Conservation (phyloP, 306 rosid species). For the Herpetospermum pedunculosum region DNA sequence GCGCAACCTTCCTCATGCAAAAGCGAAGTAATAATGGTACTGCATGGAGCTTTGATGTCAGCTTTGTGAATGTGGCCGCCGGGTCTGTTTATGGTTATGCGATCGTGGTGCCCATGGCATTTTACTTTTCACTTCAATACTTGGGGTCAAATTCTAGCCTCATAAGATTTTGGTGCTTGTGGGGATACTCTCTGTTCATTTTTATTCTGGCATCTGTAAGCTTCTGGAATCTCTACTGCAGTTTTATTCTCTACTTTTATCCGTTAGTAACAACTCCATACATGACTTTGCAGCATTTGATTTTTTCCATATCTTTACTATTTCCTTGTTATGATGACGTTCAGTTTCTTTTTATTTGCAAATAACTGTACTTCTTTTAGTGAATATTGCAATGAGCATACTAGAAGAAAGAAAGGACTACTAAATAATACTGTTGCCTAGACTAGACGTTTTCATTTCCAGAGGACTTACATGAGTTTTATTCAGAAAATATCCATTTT, state of each 20-base stretch:
- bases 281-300: background rate
- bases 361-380: background rate
- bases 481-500: background rate
- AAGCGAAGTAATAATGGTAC: slow-evolving; percentile 33
- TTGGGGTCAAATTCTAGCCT: slow-evolving; percentile 73
- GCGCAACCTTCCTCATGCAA: slow-evolving; percentile 83
- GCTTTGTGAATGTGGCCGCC: slow-evolving; percentile 73
- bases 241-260: background rate
- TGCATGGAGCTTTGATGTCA: slow-evolving; percentile 78
- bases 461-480: background rate
- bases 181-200: slow-evolving; percentile 96
- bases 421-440: background rate
- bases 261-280: background rate
- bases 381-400: background rate
- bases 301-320: background rate
- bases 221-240: slow-evolving; percentile 16
- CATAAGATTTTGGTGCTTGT: slow-evolving; percentile 84
- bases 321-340: background rate
- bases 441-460: background rate
- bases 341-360: background rate
- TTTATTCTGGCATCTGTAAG: slow-evolving; percentile 79
- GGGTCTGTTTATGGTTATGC: slow-evolving; percentile 73
- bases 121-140: slow-evolving; percentile 73
- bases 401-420: background rate
- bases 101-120: slow-evolving; percentile 70